phyloP scores from a whole-genome alignment of 106 monocot genomes.

The Acorus calamus region DNA sequence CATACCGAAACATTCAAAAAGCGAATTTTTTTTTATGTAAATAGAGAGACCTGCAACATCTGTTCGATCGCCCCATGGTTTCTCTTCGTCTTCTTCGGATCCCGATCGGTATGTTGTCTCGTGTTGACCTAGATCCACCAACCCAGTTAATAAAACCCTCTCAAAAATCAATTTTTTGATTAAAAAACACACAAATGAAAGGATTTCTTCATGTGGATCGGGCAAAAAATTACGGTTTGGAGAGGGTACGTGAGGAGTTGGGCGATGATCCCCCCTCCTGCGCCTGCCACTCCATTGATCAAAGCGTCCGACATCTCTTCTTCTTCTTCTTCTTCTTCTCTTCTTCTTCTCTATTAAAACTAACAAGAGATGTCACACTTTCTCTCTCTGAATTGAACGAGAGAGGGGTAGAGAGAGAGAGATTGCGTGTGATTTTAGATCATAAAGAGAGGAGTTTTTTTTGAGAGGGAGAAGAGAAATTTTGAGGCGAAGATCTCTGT shows the following conservation, averaged over 20 bases:
- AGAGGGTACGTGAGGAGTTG: constrained; percentile 92
- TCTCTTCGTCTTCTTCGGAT: constrained; percentile 27
- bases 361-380: too few relatives aligned
- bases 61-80: constrained; percentile 51
- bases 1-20: too few relatives aligned
- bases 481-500: too few relatives aligned
- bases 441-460: too few relatives aligned
- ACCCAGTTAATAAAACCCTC: too few relatives aligned
- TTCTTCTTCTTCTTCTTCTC: not conserved
- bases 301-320: constrained; percentile 64
- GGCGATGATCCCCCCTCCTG: constrained; percentile 89
- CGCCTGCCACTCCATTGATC: constrained; percentile 89
- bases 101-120: constrained; percentile 86
- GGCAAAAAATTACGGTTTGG: constrained; percentile 50
- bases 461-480: too few relatives aligned
- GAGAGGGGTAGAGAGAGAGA: too few relatives aligned
- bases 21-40: too few relatives aligned
- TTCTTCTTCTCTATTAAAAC: too few relatives aligned
- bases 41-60: constrained; percentile 34
- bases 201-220: not conserved
- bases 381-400: too few relatives aligned
- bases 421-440: too few relatives aligned
- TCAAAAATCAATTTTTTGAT: too few relatives aligned
- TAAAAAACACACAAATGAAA: not conserved
- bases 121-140: constrained; percentile 53